Base-by-base conservation (phyloP, 2,329 filamentous ascomycete species). In the Fusarium metavorans region DNA sequence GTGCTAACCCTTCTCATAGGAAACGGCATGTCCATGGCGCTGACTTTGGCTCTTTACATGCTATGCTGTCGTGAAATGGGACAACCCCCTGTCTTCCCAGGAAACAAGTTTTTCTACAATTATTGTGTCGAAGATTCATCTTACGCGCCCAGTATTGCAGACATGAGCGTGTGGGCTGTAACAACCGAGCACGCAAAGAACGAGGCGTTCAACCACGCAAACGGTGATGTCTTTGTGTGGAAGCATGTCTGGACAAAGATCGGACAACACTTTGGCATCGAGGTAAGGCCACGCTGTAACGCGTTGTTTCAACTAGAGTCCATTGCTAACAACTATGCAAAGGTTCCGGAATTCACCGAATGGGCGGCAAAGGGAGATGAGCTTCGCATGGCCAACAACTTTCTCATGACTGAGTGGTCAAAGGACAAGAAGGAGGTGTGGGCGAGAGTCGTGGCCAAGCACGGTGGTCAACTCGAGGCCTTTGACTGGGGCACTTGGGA, bases 401-500 rank as follows among this genome's bases (percentile, higher is more conserved):
- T 73, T 13, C 35, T 62, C 34, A 69, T 75, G 71, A 69, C 62
- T 3, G 71, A 75, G 6, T 75, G 71, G 72, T 27, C 58, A 6
- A 73, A 74, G 39, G 67, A 69, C n/a, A 75, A 75, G 56, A 66
- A 75, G 27, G 45, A 63, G 8, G 57, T 71, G 27, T 75, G 73
- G 73, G 64, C 64, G 25, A 54, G 35, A n/a, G 71, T 75, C 7
- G 73, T 74, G 9, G 64, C 62, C 11, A 75, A 72, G 20, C 41
- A 75, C 18, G 73, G 73, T 1, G 72, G 72, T 7, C 41, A 69
- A 6, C 56, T 66, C 9, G 66, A 75, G 7, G 73, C 73, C 20
- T 74, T 66, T 20, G 54, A 67, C 16, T 75, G 71, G 73, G 73
- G 73, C 5, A 75, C 73, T 6, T 75, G 68, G 71, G 71, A 75